phyloP scores from a whole-genome alignment of 202 grass and related monocot genomes.

The Panicum hallii region DNA sequence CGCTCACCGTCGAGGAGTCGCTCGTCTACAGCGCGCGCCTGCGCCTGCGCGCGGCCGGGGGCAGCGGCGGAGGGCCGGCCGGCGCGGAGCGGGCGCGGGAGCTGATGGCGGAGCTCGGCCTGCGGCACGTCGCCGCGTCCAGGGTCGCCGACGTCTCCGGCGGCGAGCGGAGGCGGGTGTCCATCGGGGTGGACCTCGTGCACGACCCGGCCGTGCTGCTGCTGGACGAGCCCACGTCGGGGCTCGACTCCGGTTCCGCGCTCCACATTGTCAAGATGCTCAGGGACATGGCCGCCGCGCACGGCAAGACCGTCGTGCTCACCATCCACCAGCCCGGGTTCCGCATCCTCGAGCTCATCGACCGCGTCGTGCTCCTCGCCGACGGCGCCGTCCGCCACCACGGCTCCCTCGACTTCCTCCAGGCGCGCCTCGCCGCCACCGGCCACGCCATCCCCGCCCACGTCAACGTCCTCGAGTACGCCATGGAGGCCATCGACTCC shows the following conservation, averaged over 20 bases:
- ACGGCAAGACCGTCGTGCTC: conserved; percentile 83
- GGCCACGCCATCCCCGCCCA: conserved; percentile 76
- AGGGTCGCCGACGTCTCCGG: conserved; percentile 68
- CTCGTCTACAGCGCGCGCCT: conserved; percentile 86
- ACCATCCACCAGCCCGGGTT: conserved; percentile 94
- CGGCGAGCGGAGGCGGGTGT: conserved; percentile 81
- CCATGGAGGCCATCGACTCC: conserved; percentile 70
- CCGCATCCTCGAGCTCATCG: conserved; percentile 87
- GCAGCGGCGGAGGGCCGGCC: not conserved
- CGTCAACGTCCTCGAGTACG: conserved; percentile 91
- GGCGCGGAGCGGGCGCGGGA: conserved; percentile 56
- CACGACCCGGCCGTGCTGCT: conserved; percentile 87
- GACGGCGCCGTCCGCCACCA: conserved; percentile 78
- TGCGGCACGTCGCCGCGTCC: conserved; percentile 59
- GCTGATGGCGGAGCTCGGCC: conserved; percentile 74
- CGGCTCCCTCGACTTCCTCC: conserved; percentile 64
- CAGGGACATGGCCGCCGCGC: conserved; percentile 57
- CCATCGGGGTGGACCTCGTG: conserved; percentile 88
- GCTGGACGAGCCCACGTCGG: conserved; percentile 92
- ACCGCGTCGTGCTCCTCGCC: conserved; percentile 72
- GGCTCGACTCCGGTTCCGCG: conserved; percentile 82
- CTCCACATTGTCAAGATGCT: conserved; percentile 92
- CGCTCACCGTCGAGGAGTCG: conserved; percentile 90
- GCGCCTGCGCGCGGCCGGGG: conserved; percentile 45
- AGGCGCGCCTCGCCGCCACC: conserved; percentile 56